Evolutionary conservation across 352 stramenopile species (phyloP).

Genomic region (Pythium rhizo-oryzae): DNA sequence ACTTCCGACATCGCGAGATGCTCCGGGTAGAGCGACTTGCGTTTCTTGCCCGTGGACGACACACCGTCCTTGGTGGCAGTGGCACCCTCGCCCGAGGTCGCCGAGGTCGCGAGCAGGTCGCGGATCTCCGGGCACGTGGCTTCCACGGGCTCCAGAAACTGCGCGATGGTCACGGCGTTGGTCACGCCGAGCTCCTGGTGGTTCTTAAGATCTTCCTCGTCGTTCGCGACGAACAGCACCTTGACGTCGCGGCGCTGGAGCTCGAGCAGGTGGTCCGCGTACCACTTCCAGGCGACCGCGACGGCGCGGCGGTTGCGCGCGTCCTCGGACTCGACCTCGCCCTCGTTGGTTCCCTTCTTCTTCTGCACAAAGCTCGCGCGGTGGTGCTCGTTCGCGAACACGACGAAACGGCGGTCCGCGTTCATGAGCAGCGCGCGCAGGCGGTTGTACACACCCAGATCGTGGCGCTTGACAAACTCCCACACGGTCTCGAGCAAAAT

Average conservation of each 20-base stretch:
- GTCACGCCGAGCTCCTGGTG: conserved; percentile 51
- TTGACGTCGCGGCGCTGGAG: conserved; percentile 50
- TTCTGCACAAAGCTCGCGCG: conserved; percentile 75
- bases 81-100: conserved; percentile 6
- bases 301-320: conserved; percentile 90
- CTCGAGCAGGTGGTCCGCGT: conserved; percentile 56
- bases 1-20: conserved; percentile 79
- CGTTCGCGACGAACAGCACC: conserved; percentile 70
- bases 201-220: conserved; percentile 52
- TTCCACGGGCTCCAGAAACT: conserved; percentile 61
- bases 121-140: conserved; percentile 52
- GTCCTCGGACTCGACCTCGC: conserved; percentile 50
- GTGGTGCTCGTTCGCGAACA: conserved; percentile 95
- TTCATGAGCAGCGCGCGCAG: conserved; percentile 87
- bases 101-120: conserved; percentile 54
- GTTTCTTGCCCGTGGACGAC: conserved; percentile 37
- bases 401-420: conserved; percentile 81
- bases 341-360: conserved; percentile 30
- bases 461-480: conserved; percentile 88
- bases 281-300: conserved; percentile 80
- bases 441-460: conserved; percentile 90
- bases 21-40: conserved; percentile 72
- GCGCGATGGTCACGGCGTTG: conserved; percentile 55
- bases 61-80: conserved; percentile 12
- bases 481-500: conserved; percentile 92